phyloP scores from a whole-genome alignment of 192 early-diverging fungal genomes.

The Neocallimastix lanati region DNA sequence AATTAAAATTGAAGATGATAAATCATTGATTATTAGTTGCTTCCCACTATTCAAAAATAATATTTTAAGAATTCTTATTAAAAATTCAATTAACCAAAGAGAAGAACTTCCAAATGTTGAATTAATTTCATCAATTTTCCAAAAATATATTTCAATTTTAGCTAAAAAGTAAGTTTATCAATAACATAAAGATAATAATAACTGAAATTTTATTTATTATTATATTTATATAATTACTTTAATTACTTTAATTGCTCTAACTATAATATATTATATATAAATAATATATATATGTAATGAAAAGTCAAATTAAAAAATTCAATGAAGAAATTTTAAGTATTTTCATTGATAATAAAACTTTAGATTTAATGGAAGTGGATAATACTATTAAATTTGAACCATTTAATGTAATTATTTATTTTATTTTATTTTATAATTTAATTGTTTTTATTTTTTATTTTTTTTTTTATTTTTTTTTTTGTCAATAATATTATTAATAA shows the following conservation, averaged over 20 bases:
- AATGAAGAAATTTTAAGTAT: background rate
- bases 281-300: too few species aligned
- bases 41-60: background rate
- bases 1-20: background rate
- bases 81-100: background rate
- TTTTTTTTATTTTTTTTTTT: too few species aligned
- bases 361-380: background rate
- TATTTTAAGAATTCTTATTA: background rate
- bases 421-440: too few species aligned
- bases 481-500: too few species aligned
- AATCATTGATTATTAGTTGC: background rate
- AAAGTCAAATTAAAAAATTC: background rate
- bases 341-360: background rate
- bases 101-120: background rate
- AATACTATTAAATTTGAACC: background rate
- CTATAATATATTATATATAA: too few species aligned
- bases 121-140: background rate
- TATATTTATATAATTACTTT: too few species aligned
- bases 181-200: too few species aligned
- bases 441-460: too few species aligned
- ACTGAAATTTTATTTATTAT: too few species aligned
- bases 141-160: background rate
- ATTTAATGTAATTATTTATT: background rate
- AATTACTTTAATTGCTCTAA: too few species aligned
- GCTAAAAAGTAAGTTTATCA: background rate